Evolutionary conservation across 2,329 filamentous ascomycete genomes (phyloP).

Genomic region (Aspergillus caelatus): DNA sequence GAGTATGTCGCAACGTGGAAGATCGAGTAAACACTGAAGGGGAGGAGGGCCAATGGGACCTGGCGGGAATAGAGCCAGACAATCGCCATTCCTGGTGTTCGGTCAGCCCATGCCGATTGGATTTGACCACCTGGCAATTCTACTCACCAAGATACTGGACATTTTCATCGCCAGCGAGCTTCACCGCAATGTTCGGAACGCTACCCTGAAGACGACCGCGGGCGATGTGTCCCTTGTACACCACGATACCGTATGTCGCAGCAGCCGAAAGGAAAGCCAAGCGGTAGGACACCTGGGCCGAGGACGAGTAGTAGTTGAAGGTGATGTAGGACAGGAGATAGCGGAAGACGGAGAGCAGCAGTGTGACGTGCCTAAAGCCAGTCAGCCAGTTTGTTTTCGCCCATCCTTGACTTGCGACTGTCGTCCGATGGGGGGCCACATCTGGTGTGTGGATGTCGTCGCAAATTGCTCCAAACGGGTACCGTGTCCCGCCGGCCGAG

Average conservation of each 20-base stretch:
- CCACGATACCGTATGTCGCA: slow-evolving; percentile 93
- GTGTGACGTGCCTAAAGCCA: slow-evolving; percentile 72
- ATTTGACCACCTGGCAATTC: background rate
- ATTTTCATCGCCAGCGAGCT: slow-evolving; percentile 85
- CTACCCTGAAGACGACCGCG: slow-evolving; percentile 73
- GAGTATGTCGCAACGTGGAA: slow-evolving; percentile 99
- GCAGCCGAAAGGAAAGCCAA: slow-evolving; percentile 87
- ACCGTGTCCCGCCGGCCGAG: background rate
- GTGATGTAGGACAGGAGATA: slow-evolving; percentile 85
- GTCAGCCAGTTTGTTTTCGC: slow-evolving; percentile 23
- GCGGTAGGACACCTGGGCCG: slow-evolving; percentile 84
- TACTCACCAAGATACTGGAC: slow-evolving; percentile 90
- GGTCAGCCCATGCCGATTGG: slow-evolving; percentile 7
- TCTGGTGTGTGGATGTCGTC: background rate
- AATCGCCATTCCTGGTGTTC: slow-evolving; percentile 75
- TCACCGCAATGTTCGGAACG: slow-evolving; percentile 63
- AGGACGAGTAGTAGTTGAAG: slow-evolving; percentile 80
- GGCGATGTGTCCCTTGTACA: slow-evolving; percentile 95
- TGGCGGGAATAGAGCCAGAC: slow-evolving; percentile 93
- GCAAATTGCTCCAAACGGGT: background rate
- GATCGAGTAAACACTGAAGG: slow-evolving; percentile 94
- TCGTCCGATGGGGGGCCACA: background rate
- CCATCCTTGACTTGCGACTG: background rate
- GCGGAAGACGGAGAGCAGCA: slow-evolving; percentile 79
- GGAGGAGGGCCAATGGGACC: slow-evolving; percentile 85